Base-by-base conservation (phyloP, 2,329 filamentous ascomycete species). In the Setomelanomma holmii region DNA sequence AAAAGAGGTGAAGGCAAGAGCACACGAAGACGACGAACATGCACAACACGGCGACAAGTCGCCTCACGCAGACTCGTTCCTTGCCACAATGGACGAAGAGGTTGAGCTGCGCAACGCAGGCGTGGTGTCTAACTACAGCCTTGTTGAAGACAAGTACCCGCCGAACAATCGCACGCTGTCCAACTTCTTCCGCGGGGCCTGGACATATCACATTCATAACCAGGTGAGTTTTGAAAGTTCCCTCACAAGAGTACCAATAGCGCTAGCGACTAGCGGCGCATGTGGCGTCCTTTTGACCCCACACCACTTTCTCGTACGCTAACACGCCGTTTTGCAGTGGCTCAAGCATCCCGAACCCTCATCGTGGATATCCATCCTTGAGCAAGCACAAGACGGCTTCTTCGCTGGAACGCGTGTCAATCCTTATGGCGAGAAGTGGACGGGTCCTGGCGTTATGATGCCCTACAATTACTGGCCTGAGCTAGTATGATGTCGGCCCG, bases 131-230 rank as follows among this genome's bases (percentile, higher is more conserved):
- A 73, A 80, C 44, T 84, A 84, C 63, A 69, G 70, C 17, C 67
- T 81, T 17, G 73, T 78, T 16, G 77, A 81, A 47, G 81, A 84
- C 61, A 78, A 78, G 27, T 84, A 79, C 61, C 80, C 81, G 16
- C 80, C 80, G n/a, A 84, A 80, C 55, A 84, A 84, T 60, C 76
- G 82, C 34, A 84, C 80, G 1, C 50, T 84, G 41, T 79, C 82
- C 61, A 80, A 84, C 60, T 84, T 84, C 68, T 84, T 84, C 71
- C 74, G 78, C 5, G 82, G 82, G 1, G 79, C 80, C 19, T 84
- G 80, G 80, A 83, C 80, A 22, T 84, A 84, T 63, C 82, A 84
- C 63, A 79, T 84, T 53, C 82, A 84, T 62, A 84, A 84, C 56
- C 82, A 83, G 73, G 80, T 82, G 68, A 68, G 77, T 67, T n/a